Conservation (phyloP, 2,329 filamentous ascomycete genomes). For the Berkeleyomyces basicola region DNA sequence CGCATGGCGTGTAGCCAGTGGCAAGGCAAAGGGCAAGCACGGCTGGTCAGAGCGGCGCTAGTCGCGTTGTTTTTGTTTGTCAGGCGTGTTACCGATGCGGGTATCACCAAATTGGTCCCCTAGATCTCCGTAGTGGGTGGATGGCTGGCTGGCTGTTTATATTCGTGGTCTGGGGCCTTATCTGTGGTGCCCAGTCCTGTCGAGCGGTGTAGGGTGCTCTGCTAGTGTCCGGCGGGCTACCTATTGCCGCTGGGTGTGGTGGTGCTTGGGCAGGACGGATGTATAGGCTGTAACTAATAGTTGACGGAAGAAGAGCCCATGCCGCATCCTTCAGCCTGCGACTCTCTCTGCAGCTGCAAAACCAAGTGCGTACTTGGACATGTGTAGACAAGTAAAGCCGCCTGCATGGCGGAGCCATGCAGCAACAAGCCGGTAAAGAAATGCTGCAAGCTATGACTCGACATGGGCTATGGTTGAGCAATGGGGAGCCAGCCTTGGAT, state of each 20-base stretch:
- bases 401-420: not conserved
- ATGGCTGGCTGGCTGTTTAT: not conserved
- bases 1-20: too few species aligned
- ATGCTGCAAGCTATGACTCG: not conserved
- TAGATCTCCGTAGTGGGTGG: too few species aligned
- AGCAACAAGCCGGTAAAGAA: not conserved
- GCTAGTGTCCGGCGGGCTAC: too few species aligned
- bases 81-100: not conserved
- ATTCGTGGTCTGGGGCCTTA: not conserved
- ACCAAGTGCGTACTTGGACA: not conserved
- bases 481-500: not conserved
- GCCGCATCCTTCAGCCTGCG: not conserved
- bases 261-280: too few species aligned
- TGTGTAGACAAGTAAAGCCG: not conserved
- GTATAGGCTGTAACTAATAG: too few species aligned
- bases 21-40: not conserved
- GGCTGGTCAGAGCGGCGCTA: not conserved
- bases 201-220: too few species aligned
- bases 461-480: not conserved
- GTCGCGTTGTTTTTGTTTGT: not conserved
- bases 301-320: too few species aligned
- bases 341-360: not conserved
- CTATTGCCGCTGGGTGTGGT: too few species aligned
- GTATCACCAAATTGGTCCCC: not conserved
- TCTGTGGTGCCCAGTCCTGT: too few species aligned